Base-by-base conservation (phyloP, 257 asterid species). In the Perilla frutescens region DNA sequence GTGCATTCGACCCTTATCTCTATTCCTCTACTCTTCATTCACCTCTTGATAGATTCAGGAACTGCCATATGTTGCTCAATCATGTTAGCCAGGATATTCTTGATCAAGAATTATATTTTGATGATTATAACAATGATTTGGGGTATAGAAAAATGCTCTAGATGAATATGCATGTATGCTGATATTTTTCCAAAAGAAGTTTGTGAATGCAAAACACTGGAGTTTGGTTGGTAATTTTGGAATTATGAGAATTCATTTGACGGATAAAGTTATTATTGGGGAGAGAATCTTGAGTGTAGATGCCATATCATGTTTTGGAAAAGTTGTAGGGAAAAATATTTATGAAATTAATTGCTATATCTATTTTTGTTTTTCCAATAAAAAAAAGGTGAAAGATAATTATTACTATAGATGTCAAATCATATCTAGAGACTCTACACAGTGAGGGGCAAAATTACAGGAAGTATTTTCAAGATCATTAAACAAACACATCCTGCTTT, bases 11-110 rank as follows among this genome's bases (percentile, higher is more conserved):
- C 60, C 53, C 36, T 74, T 68, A 53, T 44, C 36, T 67, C 40
- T 53, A 70, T 75, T 69, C 85, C 56, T 55, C 88, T 65, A 61
- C 77, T 65, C 66, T 58, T 70, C 73, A 70, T 47, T 54, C 70
- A 11, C 76, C 83, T 32, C 55, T 77, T 69, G 79, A 71, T 74
- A 76, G 77, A 81, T 61, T 45, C 58, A 39, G 66, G 58, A 80
- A 76, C 39, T 49, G 63, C 11, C 77, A 91, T 12, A 60, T 75
- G 70, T 82, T 89, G 65, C 86, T 82, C 63, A 78, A 84, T 59
- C 78, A 73, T 76, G 75, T 79, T 76, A 74, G 83, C 68, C 50
- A 83, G 40, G 62, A 74, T 73, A 70, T 31, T 67, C 75, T 76
- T 61, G 68, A 73, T 53, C 72, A 71, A 72, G 80, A 77, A 71